A percentile compares a stretch with the other conserved stretches of the same genome.
phyloP scores from a whole-genome alignment of 1,139 yeast species.

The Suhomyces maxii region DNA sequence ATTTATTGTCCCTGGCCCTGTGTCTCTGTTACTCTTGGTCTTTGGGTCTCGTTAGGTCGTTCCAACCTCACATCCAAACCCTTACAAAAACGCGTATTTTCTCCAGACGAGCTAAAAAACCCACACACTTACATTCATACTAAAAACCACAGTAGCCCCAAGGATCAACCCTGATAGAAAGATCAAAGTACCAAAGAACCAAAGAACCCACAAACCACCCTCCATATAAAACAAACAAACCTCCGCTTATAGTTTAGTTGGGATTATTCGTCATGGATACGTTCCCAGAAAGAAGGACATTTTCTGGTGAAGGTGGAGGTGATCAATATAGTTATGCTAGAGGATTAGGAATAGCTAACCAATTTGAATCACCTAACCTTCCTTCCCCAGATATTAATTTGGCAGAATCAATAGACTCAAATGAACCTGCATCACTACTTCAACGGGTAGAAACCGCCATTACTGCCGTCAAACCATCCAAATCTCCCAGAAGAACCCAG shows the following conservation, averaged over 20 bases:
- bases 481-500: background rate
- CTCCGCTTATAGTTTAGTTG: background rate
- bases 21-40: too few species aligned
- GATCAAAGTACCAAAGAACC: background rate
- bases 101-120: background rate
- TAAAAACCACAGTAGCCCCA: too few species aligned
- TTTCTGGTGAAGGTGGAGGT: background rate
- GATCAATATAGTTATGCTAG: background rate
- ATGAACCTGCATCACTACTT: background rate
- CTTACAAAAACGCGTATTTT: background rate
- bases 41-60: background rate
- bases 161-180: too few species aligned
- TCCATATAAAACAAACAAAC: background rate
- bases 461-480: background rate
- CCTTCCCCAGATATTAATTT: background rate
- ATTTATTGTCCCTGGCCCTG: too few species aligned
- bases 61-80: background rate
- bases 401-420: background rate
- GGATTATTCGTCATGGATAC: background rate
- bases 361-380: background rate
- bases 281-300: background rate
- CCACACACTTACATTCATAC: too few species aligned
- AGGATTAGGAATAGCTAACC: background rate
- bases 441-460: background rate
- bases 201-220: background rate